Base-by-base conservation (phyloP, 106 monocot species). In the Agapanthus africanus region DNA sequence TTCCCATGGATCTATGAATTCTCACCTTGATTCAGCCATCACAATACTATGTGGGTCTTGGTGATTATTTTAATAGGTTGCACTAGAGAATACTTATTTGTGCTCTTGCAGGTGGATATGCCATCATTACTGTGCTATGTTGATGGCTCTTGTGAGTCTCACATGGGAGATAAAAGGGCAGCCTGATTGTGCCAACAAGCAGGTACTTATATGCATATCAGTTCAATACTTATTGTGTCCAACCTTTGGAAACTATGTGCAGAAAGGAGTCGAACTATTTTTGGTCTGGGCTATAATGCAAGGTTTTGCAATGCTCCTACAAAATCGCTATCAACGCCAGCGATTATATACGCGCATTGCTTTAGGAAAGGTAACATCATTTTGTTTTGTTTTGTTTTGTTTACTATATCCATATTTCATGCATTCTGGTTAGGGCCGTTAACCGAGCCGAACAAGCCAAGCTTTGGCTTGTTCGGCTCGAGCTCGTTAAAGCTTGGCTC, bases 141-240 rank as follows among this genome's bases (percentile, higher is more conserved):
- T 85, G 71, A 87, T 94, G 84, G 82, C 90, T 22, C 78, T 94
- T 67, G 75, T 94, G 7, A 94, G 90, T 67, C 87, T 94, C n/a
- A 94, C 94, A 73, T 94, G 94, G 94, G 94, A 94, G 73, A 90
- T 90, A 68, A 94, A 94, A 78, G 93, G 93, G 27, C 82, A 84
- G 76, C 81, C 90, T 70, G 82, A 84, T 79, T 94, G 93, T 74
- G 66, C 80, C 37, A 52, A 71, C 61, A 90, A 94, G 77, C 94
- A 94, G 90, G 94, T 90, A 72, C 4, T 77, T 56, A 9, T 8
- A 60, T 78, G 21, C 36, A 49, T 21, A 15, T 65, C 13, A 69
- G n/a, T 32, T 54, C n/a, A 15, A 56, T 59, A 44, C 67, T 32
- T 52, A 15, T 39, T 63, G 14, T 22, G 3, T 51, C 32, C 47